Evolutionary conservation across 2,329 filamentous ascomycete species (phyloP), one percentile per base, ranked within the genome.

Genomic region (Cladosporium velox): DNA sequence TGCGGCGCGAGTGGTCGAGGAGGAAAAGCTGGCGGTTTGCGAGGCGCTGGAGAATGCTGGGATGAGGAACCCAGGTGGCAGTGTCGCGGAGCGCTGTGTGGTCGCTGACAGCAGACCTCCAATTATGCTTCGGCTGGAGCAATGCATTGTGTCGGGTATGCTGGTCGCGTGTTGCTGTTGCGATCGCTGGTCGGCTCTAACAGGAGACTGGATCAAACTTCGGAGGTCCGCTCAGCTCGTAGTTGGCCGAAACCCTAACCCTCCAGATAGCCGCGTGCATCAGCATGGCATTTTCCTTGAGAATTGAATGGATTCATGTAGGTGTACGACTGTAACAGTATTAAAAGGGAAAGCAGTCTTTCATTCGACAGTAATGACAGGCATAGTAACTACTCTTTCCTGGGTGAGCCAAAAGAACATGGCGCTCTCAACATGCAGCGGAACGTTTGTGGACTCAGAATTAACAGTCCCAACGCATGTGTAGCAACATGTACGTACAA

Each of bases 31-130:
- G 59, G 71, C 49, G 34, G 67, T 68, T 66, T 70, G 67, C 21
- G 60, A 41, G 35, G 60, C 60, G 60, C 60, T 55, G 59, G 70
- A 67, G 67, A 77, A 72, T 62, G 76, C 74, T 34, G 76, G 77
- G 52, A 77, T 67, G 61, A 78, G 74, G 70, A 77, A 78, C 34
- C 75, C 38, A 24, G 76, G 75, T 28, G 76, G 75, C n/a, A 75
- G 68, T 26, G 65, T 64, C 14, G 59, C n/a, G 11, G 69, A 52
- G 18, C 64, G 64, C 55, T 65, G 64, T 34, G 64, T 34, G 32
- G 64, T 60, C n/a, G 32, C 34, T 14, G 55, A 60, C 12, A 65
- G 24, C 55, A 65, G 55, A 14, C 54, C 58, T 28, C 64, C 49
- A 35, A 66, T 57, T 60, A 66, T 55, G 64, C 59, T 66, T 55